Evolutionary conservation across 441 rosid genomes (phyloP).

Genomic region (Mallotus repandus): DNA sequence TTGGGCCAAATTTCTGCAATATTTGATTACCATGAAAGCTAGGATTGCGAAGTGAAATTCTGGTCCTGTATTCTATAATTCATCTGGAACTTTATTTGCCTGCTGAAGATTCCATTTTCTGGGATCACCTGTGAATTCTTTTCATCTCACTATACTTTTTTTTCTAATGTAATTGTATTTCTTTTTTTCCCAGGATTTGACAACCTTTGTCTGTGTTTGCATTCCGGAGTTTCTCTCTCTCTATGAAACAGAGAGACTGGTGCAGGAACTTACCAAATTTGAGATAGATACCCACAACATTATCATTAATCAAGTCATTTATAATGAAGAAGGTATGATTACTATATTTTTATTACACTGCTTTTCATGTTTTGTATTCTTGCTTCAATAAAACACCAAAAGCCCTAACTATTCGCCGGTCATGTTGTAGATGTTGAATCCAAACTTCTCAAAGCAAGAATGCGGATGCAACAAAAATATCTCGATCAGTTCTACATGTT

Average conservation of each 20-base stretch:
- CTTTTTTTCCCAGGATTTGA: slow-evolving; percentile 65
- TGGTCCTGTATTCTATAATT: neutral
- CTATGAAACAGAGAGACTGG: slow-evolving; percentile 96
- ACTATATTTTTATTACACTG: slow-evolving; percentile 2
- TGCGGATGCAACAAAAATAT: slow-evolving; percentile 97
- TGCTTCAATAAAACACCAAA: slow-evolving; percentile 16
- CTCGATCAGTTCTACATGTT: slow-evolving; percentile 97
- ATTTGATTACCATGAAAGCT: neutral
- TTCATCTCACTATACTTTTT: neutral
- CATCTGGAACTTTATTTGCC: neutral
- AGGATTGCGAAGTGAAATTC: neutral
- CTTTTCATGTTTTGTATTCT: slow-evolving; percentile 5
- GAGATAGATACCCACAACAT: slow-evolving; percentile 97
- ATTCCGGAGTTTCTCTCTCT: slow-evolving; percentile 98
- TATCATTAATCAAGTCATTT: slow-evolving; percentile 95
- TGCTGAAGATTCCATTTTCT: slow-evolving; percentile 3
- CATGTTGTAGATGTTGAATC: slow-evolving; percentile 66
- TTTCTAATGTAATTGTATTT: slow-evolving; percentile 8
- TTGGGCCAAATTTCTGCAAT: neutral
- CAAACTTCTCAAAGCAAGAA: slow-evolving; percentile 89
- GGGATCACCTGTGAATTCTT: neutral
- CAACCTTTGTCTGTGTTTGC: slow-evolving; percentile 96
- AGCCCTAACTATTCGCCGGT: slow-evolving; percentile 3
- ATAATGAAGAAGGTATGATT: slow-evolving; percentile 70
- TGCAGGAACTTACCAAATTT: slow-evolving; percentile 97